Percentiles rank a stretch among this genome's conserved stretches.
phyloP scores from a whole-genome alignment of 768 basidiomycete genomes.

The Paxillus ammoniavirescens region DNA sequence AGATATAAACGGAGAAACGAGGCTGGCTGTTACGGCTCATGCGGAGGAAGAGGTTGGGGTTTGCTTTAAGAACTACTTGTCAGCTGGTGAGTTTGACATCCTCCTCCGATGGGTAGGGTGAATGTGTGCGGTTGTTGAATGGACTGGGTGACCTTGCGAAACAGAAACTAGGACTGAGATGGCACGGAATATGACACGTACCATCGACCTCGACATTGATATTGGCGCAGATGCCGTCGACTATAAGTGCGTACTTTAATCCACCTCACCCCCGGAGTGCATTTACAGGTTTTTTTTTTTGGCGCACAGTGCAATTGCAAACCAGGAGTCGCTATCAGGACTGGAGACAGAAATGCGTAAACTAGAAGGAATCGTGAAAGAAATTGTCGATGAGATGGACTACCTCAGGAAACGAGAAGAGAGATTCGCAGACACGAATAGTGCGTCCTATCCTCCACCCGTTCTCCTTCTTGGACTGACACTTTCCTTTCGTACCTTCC shows the following conservation, averaged over 20 bases:
- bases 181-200: slow-evolving; percentile 51
- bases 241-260: slow-evolving; percentile 77
- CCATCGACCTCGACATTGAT: slow-evolving; percentile 92
- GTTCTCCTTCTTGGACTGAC: not conserved
- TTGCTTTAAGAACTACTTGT: slow-evolving; percentile 84
- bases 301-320: slow-evolving; percentile 83
- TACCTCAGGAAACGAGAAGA: slow-evolving; percentile 92
- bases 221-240: slow-evolving; percentile 98
- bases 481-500: not conserved
- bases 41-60: slow-evolving; percentile 93
- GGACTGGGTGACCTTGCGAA: not conserved
- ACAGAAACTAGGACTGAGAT: slow-evolving; percentile 49
- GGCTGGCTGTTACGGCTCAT: slow-evolving; percentile 92
- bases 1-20: slow-evolving; percentile 85
- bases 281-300: slow-evolving; percentile 3
- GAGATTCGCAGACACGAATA: slow-evolving; percentile 82
- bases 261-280: not conserved
- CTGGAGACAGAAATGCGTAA: slow-evolving; percentile 99
- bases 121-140: not conserved
- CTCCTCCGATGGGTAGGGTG: not conserved
- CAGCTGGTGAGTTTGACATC: slow-evolving; percentile 58
- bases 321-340: slow-evolving; percentile 93
- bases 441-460: slow-evolving; percentile 46
- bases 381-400: slow-evolving; percentile 89
- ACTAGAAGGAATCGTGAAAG: slow-evolving; percentile 90